Evolutionary conservation across 2,329 filamentous ascomycete species (phyloP).

Genomic region (Alternaria ethzedia): DNA sequence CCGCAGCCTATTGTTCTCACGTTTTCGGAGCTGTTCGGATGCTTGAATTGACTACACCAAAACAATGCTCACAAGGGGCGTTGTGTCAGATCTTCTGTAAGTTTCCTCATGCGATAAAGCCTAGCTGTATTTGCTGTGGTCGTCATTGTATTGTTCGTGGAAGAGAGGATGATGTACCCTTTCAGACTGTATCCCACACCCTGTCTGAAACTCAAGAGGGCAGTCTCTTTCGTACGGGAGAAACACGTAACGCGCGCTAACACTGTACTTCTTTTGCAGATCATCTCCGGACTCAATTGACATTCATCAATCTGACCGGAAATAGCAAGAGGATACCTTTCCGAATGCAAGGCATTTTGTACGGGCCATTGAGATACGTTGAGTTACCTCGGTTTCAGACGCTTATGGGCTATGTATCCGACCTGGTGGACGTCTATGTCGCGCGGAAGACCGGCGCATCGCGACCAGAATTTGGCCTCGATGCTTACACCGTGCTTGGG

Average conservation of each 20-base stretch:
- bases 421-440: slow-evolving; percentile 24
- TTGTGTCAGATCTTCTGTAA: slow-evolving; percentile 39
- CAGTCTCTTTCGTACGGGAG: not conserved
- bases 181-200: not conserved
- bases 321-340: not conserved
- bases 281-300: slow-evolving; percentile 36
- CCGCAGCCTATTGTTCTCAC: slow-evolving; percentile 37
- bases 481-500: slow-evolving; percentile 1
- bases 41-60: slow-evolving; percentile 34
- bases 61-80: slow-evolving; percentile 31
- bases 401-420: slow-evolving; percentile 29
- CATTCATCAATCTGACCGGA: slow-evolving; percentile 29
- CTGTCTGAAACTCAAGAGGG: not conserved
- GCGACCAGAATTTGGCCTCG: not conserved
- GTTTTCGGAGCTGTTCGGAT: slow-evolving; percentile 38
- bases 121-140: not conserved
- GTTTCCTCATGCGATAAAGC: not conserved
- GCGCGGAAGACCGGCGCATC: not conserved
- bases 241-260: not conserved
- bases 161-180: not conserved
- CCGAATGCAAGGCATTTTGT: slow-evolving; percentile 22
- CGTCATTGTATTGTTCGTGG: not conserved
- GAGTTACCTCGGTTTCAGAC: slow-evolving; percentile 33
- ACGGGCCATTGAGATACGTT: slow-evolving; percentile 28
- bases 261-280: not conserved